Evolutionary conservation across 2,329 filamentous ascomycete genomes (phyloP).

Genomic region (Cercospora sesami): DNA sequence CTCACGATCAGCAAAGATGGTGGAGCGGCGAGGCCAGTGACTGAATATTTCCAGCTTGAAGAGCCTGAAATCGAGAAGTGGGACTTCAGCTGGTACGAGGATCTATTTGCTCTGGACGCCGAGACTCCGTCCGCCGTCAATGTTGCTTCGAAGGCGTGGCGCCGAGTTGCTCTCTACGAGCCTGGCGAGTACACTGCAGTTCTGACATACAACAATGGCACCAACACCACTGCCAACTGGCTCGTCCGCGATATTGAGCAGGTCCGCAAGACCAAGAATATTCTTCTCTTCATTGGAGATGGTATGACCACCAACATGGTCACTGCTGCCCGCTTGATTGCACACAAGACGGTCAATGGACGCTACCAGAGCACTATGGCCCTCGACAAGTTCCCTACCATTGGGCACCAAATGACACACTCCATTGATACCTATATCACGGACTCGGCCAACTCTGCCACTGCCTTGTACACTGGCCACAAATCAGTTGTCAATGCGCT

Average conservation of each 20-base stretch:
- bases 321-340: conserved; percentile 72
- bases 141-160: conserved; percentile 76
- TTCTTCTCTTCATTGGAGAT: conserved; percentile 79
- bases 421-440: conserved; percentile 81
- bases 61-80: conserved; percentile 77
- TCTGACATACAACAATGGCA: conserved; percentile 71
- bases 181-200: conserved; percentile 77
- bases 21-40: conserved; percentile 54
- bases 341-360: conserved; percentile 79
- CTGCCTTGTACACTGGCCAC: conserved; percentile 77
- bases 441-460: conserved; percentile 81
- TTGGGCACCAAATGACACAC: conserved; percentile 83
- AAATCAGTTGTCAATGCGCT: conserved; percentile 82
- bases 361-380: conserved; percentile 72
- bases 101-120: conserved; percentile 74
- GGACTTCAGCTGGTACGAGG: conserved; percentile 82
- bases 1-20: conserved; percentile 71
- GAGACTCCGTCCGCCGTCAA: conserved; percentile 71
- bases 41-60: conserved; percentile 66
- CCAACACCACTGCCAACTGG: conserved; percentile 74
- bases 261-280: conserved; percentile 69
- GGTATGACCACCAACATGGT: conserved; percentile 64
- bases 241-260: conserved; percentile 69
- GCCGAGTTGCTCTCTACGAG: conserved; percentile 72
- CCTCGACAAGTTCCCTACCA: conserved; percentile 73